Evolutionary conservation across 2,329 filamentous ascomycete species (phyloP).

Genomic region (Diaporthe amygdali): DNA sequence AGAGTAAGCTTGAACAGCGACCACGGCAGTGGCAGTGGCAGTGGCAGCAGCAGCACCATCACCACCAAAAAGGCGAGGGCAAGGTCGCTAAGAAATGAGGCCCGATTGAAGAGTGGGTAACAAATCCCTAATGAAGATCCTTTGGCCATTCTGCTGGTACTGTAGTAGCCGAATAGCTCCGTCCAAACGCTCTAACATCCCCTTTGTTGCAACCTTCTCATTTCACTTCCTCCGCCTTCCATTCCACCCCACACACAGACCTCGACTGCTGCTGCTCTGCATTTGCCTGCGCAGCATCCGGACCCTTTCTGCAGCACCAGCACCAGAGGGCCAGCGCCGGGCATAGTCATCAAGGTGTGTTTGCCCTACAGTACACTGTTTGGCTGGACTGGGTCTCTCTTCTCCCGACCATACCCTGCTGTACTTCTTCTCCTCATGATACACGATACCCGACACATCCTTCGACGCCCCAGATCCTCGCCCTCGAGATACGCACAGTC

Average conservation of each 20-base stretch:
- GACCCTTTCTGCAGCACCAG: slow-evolving; percentile 5
- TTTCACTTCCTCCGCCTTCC: slow-evolving; percentile 15
- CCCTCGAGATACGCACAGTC: not conserved
- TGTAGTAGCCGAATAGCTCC: slow-evolving; percentile 1
- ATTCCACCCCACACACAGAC: slow-evolving; percentile 11
- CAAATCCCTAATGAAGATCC: slow-evolving; percentile 16
- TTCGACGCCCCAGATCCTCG: not conserved
- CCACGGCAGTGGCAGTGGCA: not conserved
- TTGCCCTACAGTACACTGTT: not conserved
- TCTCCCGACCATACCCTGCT: not conserved
- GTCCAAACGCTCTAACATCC: slow-evolving; percentile 2
- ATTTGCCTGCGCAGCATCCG: not conserved
- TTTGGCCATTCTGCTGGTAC: not conserved
- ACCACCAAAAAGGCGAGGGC: not conserved
- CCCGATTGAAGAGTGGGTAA: slow-evolving; percentile 17
- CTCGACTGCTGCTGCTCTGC: slow-evolving; percentile 8
- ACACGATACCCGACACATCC: not conserved
- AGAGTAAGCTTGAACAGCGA: not conserved
- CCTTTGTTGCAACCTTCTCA: slow-evolving; percentile 14
- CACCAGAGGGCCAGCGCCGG: not conserved
- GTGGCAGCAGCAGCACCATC: not conserved
- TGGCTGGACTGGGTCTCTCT: not conserved
- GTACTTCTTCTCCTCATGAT: not conserved
- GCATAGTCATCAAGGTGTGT: slow-evolving; percentile 10
- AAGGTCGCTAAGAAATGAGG: not conserved